Evolutionary conservation across 805 yeast species (phyloP).

Genomic region (Henningerozyma blattae): DNA sequence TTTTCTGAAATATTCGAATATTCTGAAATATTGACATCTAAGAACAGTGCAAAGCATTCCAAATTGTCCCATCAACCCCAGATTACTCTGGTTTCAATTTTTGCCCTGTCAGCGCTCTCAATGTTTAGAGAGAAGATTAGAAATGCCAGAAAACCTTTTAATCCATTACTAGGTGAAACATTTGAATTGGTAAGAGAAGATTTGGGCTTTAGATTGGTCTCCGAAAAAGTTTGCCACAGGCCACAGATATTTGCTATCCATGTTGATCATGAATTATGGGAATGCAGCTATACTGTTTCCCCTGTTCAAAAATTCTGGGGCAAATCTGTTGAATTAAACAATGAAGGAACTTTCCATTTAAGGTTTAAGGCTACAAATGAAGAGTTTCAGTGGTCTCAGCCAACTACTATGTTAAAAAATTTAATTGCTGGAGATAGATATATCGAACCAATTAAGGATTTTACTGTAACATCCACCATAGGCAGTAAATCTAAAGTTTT

Average conservation of each 20-base stretch:
- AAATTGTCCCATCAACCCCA: constrained; percentile 47
- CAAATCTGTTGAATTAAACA: constrained; percentile 72
- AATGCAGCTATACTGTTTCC: constrained; percentile 44
- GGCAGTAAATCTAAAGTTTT: constrained; percentile 61
- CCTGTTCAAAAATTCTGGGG: constrained; percentile 94
- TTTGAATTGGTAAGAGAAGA: constrained; percentile 83
- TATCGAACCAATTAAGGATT: constrained; percentile 67
- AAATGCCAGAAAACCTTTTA: constrained; percentile 80
- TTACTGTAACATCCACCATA: constrained; percentile 54
- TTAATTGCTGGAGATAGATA: constrained; percentile 92
- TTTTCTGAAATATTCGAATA: constrained; percentile 76
- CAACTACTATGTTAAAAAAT: constrained; percentile 72
- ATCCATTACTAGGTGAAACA: constrained; percentile 89
- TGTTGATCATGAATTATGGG: constrained; percentile 68
- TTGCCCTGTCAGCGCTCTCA: constrained; percentile 68
- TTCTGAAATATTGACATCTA: constrained; percentile 41
- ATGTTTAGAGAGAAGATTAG: constrained; percentile 64
- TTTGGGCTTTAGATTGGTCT: constrained; percentile 54
- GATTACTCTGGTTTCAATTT: constrained; percentile 56
- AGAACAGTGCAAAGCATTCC: not conserved
- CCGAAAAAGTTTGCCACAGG: constrained; percentile 81
- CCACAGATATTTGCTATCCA: constrained; percentile 73
- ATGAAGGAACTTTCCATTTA: constrained; percentile 57
- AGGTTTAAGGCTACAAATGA: constrained; percentile 52
- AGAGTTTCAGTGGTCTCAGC: constrained; percentile 64